Evolutionary conservation across 1,139 yeast genomes (phyloP).

Genomic region (Komagataea norvegica): DNA sequence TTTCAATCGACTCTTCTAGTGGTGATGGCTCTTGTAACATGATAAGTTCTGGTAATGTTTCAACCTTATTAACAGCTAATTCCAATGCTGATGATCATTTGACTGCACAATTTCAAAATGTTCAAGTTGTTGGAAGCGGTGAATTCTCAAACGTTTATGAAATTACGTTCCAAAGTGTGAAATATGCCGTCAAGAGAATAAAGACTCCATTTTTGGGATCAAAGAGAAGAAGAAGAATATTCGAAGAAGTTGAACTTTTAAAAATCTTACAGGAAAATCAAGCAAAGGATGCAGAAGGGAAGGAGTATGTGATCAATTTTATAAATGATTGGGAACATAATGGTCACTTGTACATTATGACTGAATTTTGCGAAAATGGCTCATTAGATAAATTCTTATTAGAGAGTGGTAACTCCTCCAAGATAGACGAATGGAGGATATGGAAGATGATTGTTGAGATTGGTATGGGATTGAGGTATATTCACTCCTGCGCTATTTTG

Average conservation of each 20-base stretch:
- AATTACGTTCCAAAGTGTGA: conserved; percentile 57
- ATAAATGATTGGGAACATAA: conserved; percentile 79
- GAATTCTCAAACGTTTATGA: conserved; percentile 88
- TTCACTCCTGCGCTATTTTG: conserved; percentile 69
- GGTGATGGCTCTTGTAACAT: conserved; percentile 18
- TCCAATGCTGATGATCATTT: conserved; percentile 38
- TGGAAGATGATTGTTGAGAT: conserved; percentile 93
- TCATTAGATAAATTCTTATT: conserved; percentile 74
- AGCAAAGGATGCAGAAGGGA: conserved; percentile 63
- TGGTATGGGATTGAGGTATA: conserved; percentile 69
- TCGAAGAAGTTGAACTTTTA: conserved; percentile 55
- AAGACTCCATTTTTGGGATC: conserved; percentile 50
- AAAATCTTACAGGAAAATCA: conserved; percentile 36
- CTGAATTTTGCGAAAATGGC: conserved; percentile 94
- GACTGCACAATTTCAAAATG: conserved; percentile 64
- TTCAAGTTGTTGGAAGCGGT: conserved; percentile 72
- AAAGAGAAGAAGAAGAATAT: conserved; percentile 44
- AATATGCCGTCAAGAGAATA: conserved; percentile 83
- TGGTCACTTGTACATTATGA: conserved; percentile 81
- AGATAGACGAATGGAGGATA: conserved; percentile 89
- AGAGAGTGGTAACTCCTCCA: conserved; percentile 72
- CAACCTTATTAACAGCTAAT: conserved; percentile 14
- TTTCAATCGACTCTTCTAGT: conserved; percentile 16
- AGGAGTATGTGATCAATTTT: conserved; percentile 73
- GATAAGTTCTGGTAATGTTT: conserved; percentile 16